Percentiles rank a stretch among this genome's conserved stretches.
phyloP scores from a whole-genome alignment of 169 alveolate genomes.

The Eimeria zaria region DNA sequence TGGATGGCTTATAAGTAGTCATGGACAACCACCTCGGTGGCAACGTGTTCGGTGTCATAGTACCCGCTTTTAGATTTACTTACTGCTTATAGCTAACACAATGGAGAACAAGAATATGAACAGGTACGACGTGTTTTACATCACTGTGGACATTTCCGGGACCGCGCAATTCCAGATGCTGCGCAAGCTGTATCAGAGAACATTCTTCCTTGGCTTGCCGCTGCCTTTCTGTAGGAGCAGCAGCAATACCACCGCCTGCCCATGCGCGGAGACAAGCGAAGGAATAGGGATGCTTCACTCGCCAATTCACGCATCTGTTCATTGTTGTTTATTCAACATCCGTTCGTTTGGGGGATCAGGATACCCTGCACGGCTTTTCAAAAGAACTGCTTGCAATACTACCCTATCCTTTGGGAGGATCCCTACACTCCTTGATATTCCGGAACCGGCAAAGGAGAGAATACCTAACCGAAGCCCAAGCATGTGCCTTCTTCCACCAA shows the following conservation, averaged over 20 bases:
- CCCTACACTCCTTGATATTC: conserved; percentile 13
- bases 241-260: background rate
- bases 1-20: background rate
- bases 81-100: background rate
- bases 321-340: conserved; percentile 31
- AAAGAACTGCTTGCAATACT: conserved; percentile 6
- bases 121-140: background rate
- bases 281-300: background rate
- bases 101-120: background rate
- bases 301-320: background rate
- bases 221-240: background rate
- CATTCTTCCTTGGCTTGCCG: conserved; percentile 2
- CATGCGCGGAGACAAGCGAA: background rate
- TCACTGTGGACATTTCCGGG: background rate
- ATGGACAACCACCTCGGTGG: background rate
- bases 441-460: conserved; percentile 45
- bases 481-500: conserved; percentile 19
- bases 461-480: conserved; percentile 37
- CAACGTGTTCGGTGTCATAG: background rate
- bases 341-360: conserved; percentile 46
- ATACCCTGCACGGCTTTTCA: background rate
- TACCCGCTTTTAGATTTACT: background rate
- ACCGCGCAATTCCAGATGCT: conserved; percentile 19
- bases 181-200: conserved; percentile 9
- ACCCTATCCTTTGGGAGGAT: conserved; percentile 34